phyloP scores from a whole-genome alignment of 495 filamentous ascomycete genomes.

The Neurospora cerealis region DNA sequence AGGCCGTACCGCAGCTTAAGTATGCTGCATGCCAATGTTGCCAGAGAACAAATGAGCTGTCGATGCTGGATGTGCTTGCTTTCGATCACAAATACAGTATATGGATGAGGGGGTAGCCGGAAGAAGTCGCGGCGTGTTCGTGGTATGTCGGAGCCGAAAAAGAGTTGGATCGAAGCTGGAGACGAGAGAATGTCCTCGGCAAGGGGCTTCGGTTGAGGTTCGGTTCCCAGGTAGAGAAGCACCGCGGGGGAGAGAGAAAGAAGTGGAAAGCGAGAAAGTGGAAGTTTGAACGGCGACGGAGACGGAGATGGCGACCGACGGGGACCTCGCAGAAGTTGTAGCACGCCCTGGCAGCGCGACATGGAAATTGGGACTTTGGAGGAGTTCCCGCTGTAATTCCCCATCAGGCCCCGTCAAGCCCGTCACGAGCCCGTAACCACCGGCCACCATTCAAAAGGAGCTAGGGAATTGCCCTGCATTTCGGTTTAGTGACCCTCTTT shows the following conservation, averaged over 20 bases:
- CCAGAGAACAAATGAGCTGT: neutral
- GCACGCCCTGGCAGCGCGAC: neutral
- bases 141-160: neutral
- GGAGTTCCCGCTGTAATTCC: neutral
- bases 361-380: neutral
- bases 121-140: neutral
- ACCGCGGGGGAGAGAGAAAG: neutral
- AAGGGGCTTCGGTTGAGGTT: neutral
- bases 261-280: neutral
- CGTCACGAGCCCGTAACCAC: neutral
- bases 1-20: neutral
- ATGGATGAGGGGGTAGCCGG: neutral
- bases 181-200: neutral
- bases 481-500: neutral
- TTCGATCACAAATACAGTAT: neutral
- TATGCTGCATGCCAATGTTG: neutral
- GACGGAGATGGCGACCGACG: neutral
- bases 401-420: neutral
- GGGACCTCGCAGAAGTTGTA: neutral
- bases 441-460: neutral
- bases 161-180: neutral
- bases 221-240: neutral
- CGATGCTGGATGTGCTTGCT: neutral
- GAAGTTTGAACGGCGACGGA: neutral
- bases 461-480: neutral